A percentile compares a stretch with the other conserved stretches of the same genome.
These are phyloP conservation scores for Ustilago nuda DNA, from an alignment of 1,284 basidiomycete genomes.

Conservation along the genomic window DNA sequence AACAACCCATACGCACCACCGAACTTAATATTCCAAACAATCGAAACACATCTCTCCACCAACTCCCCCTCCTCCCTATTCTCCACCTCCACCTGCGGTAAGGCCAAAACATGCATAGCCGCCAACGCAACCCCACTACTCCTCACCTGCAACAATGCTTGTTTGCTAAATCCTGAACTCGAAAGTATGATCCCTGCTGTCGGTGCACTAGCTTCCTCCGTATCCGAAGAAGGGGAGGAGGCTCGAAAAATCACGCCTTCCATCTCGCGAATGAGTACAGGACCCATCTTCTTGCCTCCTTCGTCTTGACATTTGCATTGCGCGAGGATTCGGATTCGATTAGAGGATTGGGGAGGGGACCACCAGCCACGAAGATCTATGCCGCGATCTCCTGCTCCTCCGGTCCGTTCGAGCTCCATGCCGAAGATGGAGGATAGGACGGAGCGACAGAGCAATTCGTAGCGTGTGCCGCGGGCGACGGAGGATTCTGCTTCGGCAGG, in stretches of 20 bases:
- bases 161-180: slow-evolving; percentile 53
- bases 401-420: slow-evolving; percentile 80
- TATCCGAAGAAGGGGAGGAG: background rate
- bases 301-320: slow-evolving; percentile 82
- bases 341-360: slow-evolving; percentile 77
- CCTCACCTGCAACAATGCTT: slow-evolving; percentile 46
- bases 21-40: slow-evolving; percentile 46
- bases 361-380: slow-evolving; percentile 92
- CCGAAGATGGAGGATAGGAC: slow-evolving; percentile 78
- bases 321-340: slow-evolving; percentile 78
- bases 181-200: slow-evolving; percentile 27
- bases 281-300: slow-evolving; percentile 80
- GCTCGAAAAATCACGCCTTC: slow-evolving; percentile 71
- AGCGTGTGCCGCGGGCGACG: slow-evolving; percentile 77
- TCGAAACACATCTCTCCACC: slow-evolving; percentile 31
- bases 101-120: slow-evolving; percentile 44
- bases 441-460: slow-evolving; percentile 78
- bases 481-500: slow-evolving; percentile 50
- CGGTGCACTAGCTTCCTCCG: background rate
- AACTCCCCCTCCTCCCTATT: background rate
- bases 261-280: slow-evolving; percentile 84
- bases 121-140: slow-evolving; percentile 48
- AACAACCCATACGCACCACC: slow-evolving; percentile 25
- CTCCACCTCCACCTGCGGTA: background rate
- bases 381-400: slow-evolving; percentile 85